phyloP scores from a whole-genome alignment of 2,329 filamentous ascomycete genomes.

The Colletotrichum filicis region DNA sequence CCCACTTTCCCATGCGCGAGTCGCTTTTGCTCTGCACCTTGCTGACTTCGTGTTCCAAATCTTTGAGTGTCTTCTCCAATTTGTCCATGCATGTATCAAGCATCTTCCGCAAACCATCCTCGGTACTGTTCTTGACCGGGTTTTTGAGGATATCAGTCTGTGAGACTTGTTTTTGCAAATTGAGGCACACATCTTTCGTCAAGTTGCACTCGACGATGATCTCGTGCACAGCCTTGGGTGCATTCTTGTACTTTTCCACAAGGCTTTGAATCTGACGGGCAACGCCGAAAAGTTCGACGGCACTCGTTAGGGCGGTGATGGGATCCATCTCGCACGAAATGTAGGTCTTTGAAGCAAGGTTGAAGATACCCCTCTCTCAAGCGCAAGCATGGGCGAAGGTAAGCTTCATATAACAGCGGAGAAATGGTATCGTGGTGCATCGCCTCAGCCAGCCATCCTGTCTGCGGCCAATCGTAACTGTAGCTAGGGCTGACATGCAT shows the following conservation, averaged over 20 bases:
- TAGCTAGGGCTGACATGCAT: slow-evolving; percentile 8
- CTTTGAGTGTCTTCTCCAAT: neutral
- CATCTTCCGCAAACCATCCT: neutral
- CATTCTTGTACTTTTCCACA: slow-evolving; percentile 17
- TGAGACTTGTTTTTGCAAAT: neutral
- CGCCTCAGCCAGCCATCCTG: neutral
- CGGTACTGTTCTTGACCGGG: neutral
- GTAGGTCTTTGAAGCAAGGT: no score
- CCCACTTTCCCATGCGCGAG: slow-evolving; percentile 14
- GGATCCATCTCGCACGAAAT: slow-evolving; percentile 3
- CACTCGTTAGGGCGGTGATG: neutral
- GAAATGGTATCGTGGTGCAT: neutral
- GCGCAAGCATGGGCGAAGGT: neutral
- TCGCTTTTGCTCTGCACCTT: slow-evolving; percentile 1
- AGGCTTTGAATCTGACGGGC: neutral
- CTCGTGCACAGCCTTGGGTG: slow-evolving; percentile 2
- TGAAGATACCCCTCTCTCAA: neutral
- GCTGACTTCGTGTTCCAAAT: neutral
- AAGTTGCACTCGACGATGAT: slow-evolving; percentile 5
- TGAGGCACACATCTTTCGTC: neutral
- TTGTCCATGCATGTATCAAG: neutral
- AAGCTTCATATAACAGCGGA: neutral
- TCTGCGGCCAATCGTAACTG: neutral
- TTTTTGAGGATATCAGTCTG: neutral
- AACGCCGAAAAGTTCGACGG: slow-evolving; percentile 13